Evolutionary conservation across 2,329 filamentous ascomycete species (phyloP).

Genomic region (Aspergillus nomiae): DNA sequence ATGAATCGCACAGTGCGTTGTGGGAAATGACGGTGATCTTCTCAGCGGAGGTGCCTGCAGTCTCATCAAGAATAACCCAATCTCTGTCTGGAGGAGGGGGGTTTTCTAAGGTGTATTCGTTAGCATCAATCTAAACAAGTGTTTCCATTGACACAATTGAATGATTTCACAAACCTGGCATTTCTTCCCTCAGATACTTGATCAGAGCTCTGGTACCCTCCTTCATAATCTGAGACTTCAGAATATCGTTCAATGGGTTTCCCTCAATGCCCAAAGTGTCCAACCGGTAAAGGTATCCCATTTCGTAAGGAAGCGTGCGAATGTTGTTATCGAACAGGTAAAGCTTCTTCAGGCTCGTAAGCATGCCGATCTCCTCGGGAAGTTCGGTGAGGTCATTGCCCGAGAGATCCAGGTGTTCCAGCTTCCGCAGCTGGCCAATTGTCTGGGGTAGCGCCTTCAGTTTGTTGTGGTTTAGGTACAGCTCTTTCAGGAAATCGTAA

Average conservation of each 20-base stretch:
- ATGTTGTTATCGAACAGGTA: constrained; percentile 90
- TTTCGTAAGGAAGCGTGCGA: constrained; percentile 75
- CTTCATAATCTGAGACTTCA: constrained; percentile 82
- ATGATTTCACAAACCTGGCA: constrained; percentile 66
- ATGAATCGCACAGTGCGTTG: constrained; percentile 95
- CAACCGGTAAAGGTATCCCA: constrained; percentile 85
- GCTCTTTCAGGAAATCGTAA: constrained; percentile 85
- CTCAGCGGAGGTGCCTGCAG: constrained; percentile 50
- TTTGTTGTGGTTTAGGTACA: constrained; percentile 94
- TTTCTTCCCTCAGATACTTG: constrained; percentile 77
- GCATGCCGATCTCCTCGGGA: constrained; percentile 93
- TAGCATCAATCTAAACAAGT: not conserved
- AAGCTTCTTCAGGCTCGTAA: constrained; percentile 84
- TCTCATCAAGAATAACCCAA: constrained; percentile 71
- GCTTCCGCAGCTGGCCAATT: constrained; percentile 78
- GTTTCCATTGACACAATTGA: not conserved
- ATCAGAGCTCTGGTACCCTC: constrained; percentile 85
- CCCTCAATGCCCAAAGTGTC: constrained; percentile 91
- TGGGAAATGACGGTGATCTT: constrained; percentile 85
- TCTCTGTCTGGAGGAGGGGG: constrained; percentile 74
- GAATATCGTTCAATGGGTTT: constrained; percentile 75
- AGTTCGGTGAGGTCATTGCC: constrained; percentile 81
- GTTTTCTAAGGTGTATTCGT: constrained; percentile 59
- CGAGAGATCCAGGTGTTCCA: constrained; percentile 84
- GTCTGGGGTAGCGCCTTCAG: constrained; percentile 75